A percentile compares a stretch with the other conserved stretches of the same genome.
Conservation (phyloP, 768 basidiomycete species). For the Myochromella boudieri region DNA sequence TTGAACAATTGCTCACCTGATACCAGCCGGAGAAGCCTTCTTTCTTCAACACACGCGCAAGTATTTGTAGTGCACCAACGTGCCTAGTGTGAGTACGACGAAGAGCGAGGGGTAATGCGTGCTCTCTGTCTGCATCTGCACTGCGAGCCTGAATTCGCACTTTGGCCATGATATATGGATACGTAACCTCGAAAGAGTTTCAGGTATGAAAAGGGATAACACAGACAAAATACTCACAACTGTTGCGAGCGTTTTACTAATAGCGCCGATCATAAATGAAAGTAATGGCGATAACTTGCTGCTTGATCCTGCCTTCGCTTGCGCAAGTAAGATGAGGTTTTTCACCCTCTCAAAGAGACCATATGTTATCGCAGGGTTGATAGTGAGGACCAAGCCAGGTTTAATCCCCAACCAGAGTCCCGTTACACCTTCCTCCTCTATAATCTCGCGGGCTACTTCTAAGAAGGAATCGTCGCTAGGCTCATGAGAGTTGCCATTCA, state of each 20-base stretch:
- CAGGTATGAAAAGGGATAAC: background rate
- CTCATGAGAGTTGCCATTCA: constrained; percentile 22
- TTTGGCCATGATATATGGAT: constrained; percentile 96
- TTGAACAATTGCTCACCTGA: constrained; percentile 73
- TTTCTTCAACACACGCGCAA: constrained; percentile 65
- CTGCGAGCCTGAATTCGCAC: constrained; percentile 90
- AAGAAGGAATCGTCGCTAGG: constrained; percentile 69
- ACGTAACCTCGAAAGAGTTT: constrained; percentile 68
- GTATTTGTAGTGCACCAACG: constrained; percentile 75
- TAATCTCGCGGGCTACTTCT: constrained; percentile 79
- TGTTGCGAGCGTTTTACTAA: constrained; percentile 94
- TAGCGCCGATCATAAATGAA: constrained; percentile 85
- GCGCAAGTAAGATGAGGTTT: constrained; percentile 60
- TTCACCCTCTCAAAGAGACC: constrained; percentile 94
- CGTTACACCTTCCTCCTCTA: constrained; percentile 82
- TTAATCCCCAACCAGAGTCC: constrained; percentile 94
- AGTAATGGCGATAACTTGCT: constrained; percentile 74
- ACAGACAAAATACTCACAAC: constrained; percentile 55
- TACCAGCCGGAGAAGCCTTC: constrained; percentile 95
- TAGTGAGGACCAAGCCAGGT: constrained; percentile 91
- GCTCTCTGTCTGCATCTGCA: constrained; percentile 43
- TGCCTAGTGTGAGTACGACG: constrained; percentile 52
- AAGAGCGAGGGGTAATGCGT: constrained; percentile 36
- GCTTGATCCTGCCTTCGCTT: constrained; percentile 38
- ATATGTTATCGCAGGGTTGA: constrained; percentile 98